phyloP scores from a whole-genome alignment of 371 early-diverging fungal species.

The Phascolomyces articulosus region DNA sequence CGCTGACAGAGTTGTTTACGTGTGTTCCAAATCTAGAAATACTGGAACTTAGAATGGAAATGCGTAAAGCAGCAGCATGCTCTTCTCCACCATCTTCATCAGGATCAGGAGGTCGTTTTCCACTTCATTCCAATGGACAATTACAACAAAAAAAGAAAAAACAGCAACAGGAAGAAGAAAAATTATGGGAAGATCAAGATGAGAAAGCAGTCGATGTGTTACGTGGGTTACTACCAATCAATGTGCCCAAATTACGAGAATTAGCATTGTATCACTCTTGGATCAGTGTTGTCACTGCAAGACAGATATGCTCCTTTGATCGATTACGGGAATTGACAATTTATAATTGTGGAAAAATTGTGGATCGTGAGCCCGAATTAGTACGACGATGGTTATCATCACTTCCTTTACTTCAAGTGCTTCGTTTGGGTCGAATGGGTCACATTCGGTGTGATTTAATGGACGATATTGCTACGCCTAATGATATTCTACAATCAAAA shows the following conservation, averaged over 20 bases:
- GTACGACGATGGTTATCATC: constrained; percentile 12
- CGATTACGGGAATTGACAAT: constrained; percentile 8
- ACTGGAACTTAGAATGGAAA: constrained; percentile 20
- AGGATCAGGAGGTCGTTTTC: neutral
- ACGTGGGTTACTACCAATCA: neutral
- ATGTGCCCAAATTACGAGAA: constrained; percentile 4
- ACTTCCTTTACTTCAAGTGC: neutral
- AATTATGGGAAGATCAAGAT: neutral
- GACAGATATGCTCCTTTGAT: constrained; percentile 4
- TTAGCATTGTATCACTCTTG: constrained; percentile 13
- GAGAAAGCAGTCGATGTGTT: constrained; percentile 8
- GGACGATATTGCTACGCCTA: constrained; percentile 11
- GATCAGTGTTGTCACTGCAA: constrained; percentile 11
- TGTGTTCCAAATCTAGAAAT: constrained; percentile 12
- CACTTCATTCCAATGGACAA: neutral
- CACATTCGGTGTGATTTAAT: constrained; percentile 13
- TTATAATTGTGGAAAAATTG: constrained; percentile 14
- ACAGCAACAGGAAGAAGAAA: neutral
- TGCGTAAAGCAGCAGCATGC: constrained; percentile 4
- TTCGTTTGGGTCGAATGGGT: constrained; percentile 12
- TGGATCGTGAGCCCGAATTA: constrained; percentile 12
- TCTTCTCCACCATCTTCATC: neutral
- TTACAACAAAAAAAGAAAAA: neutral
- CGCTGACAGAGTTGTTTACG: constrained; percentile 11
- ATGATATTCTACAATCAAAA: neutral